Evolutionary conservation across 176 grass and related monocot species (phyloP).

Genomic region (Dactylis glomerata): DNA sequence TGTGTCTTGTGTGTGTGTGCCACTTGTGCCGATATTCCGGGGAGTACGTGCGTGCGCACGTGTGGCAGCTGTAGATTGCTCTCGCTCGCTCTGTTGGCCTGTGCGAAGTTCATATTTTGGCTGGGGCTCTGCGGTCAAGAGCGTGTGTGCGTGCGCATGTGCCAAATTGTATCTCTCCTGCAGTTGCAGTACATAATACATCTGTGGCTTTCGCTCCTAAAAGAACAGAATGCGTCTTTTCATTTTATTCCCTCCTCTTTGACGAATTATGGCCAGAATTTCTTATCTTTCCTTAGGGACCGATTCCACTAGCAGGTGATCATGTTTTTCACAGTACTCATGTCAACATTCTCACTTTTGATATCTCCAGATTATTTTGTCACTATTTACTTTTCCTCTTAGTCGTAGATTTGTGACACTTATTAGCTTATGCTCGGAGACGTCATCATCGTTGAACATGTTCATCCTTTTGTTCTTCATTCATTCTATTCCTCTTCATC

Average conservation of each 20-base stretch:
- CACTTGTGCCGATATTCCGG: slow-evolving; percentile 1
- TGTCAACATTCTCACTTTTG: no score
- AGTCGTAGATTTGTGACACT: no score
- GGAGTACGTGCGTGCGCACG: background rate
- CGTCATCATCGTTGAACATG: no score
- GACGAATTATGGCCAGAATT: no score
- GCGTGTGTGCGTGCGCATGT: background rate
- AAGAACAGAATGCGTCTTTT: background rate
- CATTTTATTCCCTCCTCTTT: background rate
- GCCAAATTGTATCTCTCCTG: slow-evolving; percentile 30
- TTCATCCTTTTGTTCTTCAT: no score
- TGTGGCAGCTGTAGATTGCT: background rate
- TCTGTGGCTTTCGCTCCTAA: background rate
- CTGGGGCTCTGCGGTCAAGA: background rate
- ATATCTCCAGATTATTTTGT: no score
- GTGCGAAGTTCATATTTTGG: background rate
- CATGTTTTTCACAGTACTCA: no score
- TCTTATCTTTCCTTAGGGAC: no score
- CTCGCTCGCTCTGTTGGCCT: slow-evolving; percentile 27
- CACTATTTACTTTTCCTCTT: no score
- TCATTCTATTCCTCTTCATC: no score
- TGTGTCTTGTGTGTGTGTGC: background rate
- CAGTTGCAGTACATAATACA: slow-evolving; percentile 1
- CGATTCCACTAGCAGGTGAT: no score
- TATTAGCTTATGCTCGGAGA: no score